Conservation (phyloP, 805 yeast species). For the Candida sphagnicola region DNA sequence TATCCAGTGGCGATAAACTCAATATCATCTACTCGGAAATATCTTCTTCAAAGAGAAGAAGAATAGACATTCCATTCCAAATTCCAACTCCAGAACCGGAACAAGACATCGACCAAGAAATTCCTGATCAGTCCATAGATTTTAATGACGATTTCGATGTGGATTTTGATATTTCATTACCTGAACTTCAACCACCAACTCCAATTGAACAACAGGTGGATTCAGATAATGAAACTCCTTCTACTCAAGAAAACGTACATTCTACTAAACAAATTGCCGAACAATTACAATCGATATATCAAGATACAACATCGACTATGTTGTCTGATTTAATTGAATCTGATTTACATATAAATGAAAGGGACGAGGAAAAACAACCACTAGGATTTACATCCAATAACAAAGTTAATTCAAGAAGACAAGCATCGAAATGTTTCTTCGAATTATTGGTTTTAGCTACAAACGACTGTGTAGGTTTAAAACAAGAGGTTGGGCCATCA, state of each 20-base stretch:
- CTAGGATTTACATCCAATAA: slow-evolving; percentile 12
- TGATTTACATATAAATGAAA: slow-evolving; percentile 20
- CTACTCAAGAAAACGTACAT: slow-evolving; percentile 30
- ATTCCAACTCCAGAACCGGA: slow-evolving; percentile 4
- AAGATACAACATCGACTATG: slow-evolving; percentile 18
- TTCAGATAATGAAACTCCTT: slow-evolving; percentile 8
- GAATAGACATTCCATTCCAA: slow-evolving; percentile 6
- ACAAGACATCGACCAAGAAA: slow-evolving; percentile 11
- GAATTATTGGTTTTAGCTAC: slow-evolving; percentile 81
- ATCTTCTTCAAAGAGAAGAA: slow-evolving; percentile 28
- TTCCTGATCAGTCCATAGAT: slow-evolving; percentile 16
- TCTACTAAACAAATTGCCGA: slow-evolving; percentile 54
- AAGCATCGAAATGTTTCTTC: slow-evolving; percentile 73
- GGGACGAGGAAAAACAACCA: slow-evolving; percentile 2
- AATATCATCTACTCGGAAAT: slow-evolving; percentile 21
- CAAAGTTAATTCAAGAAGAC: slow-evolving; percentile 41
- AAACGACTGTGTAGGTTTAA: slow-evolving; percentile 59
- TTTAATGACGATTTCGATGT: slow-evolving; percentile 12
- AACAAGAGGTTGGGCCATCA: slow-evolving; percentile 45
- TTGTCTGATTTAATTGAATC: slow-evolving; percentile 38
- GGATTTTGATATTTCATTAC: slow-evolving; percentile 19
- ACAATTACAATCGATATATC: slow-evolving; percentile 31
- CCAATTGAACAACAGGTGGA: slow-evolving; percentile 12
- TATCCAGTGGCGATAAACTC: slow-evolving; percentile 30
- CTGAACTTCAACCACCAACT: slow-evolving; percentile 11